Base-by-base conservation (phyloP, 1,284 basidiomycete species). In the Coniferiporia sulphurascens region DNA sequence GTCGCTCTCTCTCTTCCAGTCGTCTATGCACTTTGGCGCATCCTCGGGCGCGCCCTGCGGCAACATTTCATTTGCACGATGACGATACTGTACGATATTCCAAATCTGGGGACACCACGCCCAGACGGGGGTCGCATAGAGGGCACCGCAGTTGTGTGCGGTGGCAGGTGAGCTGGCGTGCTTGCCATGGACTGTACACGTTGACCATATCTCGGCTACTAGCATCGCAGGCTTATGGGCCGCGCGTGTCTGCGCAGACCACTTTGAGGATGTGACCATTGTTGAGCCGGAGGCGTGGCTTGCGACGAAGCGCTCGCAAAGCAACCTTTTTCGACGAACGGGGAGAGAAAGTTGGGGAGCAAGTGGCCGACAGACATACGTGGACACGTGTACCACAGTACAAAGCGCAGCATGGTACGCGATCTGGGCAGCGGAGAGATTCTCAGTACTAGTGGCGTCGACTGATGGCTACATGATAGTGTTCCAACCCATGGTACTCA, bases 221-320 rank as follows among this genome's bases (percentile, higher is more conserved):
- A 71, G 70, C 52, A 66, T 71, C 15, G 66, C 64, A 2, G 69
- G 70, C 15, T 64, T 71, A n/a, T 58, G 70, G 27, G 56, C 70
- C 7, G 69, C 69, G 5, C 61, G 69, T 10, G 62, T 68, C 17
- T 68, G 66, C 38, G 61, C 63, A 15, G 71, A 73, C 56, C 72
- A 73, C 58, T 74, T 74, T 52, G 69, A 72, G 45, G 61, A 64
- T 9, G 72, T 74, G 41, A 32, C 73, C 17, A 64, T 74, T 43
- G 63, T 74, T 10, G 72, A 75, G 48, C 62, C 72, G 5, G 73
- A 74, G 55, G 63, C 55, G 4, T 71, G 70, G 70, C 13, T 62
- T 56, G 8, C 55, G 55, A 17, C 61, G 52, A 34, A 58, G n/a
- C 51, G 53, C 3, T 55, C 50, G 13, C 45, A 9, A 8, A 41